Percentiles rank a stretch among this genome's conserved stretches.
Evolutionary conservation across 768 basidiomycete genomes (phyloP).

Genomic region (Kwoniella pini): DNA sequence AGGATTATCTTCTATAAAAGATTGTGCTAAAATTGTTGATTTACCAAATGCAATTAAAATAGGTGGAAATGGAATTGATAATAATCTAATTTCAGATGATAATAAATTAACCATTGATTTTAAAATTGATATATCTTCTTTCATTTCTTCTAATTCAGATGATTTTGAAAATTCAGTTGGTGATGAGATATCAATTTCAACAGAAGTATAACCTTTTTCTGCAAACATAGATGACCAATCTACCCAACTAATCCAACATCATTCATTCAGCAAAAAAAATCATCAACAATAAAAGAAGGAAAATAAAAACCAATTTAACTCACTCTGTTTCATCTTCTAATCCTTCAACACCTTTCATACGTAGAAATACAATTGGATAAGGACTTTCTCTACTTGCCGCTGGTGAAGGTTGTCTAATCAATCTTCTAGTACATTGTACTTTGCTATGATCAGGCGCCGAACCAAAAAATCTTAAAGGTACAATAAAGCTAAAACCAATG

Average conservation of each 20-base stretch:
- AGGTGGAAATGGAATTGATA: constrained; percentile 54
- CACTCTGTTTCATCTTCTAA: constrained; percentile 19
- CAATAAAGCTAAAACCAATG: constrained; percentile 8
- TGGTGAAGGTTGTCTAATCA: constrained; percentile 12
- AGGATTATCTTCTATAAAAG: constrained; percentile 69
- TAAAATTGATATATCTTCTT: neutral
- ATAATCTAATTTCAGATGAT: constrained; percentile 46
- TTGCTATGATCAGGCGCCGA: neutral
- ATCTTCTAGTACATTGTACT: constrained; percentile 17
- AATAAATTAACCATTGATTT: constrained; percentile 30
- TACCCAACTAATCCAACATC: constrained; percentile 39
- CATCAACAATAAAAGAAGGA: neutral
- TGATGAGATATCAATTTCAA: constrained; percentile 50
- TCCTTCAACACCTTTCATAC: constrained; percentile 12
- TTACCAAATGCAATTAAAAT: constrained; percentile 41
- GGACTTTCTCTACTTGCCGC: constrained; percentile 21
- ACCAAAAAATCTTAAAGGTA: constrained; percentile 3
- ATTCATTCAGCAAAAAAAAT: too few species aligned
- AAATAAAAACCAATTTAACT: neutral
- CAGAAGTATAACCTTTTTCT: constrained; percentile 51
- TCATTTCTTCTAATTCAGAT: too few species aligned
- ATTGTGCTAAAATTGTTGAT: constrained; percentile 63
- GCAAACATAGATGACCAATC: constrained; percentile 51
- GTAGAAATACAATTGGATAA: constrained; percentile 18
- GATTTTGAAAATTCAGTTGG: too few species aligned